Percentiles rank a stretch among this genome's conserved stretches.
Conservation (phyloP, 2,329 filamentous ascomycete genomes). For the Colletotrichum tofieldiae region DNA sequence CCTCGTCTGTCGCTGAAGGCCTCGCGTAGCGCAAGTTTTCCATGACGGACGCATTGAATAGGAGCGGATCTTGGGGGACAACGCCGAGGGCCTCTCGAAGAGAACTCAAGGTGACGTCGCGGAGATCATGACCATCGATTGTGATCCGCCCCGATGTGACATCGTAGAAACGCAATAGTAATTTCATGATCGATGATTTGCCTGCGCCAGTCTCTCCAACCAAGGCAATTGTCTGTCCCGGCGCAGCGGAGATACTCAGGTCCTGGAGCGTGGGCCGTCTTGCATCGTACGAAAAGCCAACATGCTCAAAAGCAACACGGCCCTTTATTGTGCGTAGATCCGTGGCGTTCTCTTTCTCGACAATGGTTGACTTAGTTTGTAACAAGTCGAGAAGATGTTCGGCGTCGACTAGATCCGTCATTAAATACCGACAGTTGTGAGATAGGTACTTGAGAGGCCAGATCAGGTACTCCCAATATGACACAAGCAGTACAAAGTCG, state of each 20-base stretch:
- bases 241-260: slow-evolving; percentile 63
- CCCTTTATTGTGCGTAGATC: slow-evolving; percentile 62
- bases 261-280: slow-evolving; percentile 66
- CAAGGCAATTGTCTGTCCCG: slow-evolving; percentile 71
- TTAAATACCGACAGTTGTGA: slow-evolving; percentile 38
- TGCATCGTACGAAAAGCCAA: slow-evolving; percentile 70
- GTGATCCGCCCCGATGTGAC: slow-evolving; percentile 60
- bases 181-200: slow-evolving; percentile 74
- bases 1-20: slow-evolving; percentile 6
- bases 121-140: slow-evolving; percentile 44
- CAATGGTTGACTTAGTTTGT: slow-evolving; percentile 70
- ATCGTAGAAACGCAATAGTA: slow-evolving; percentile 75
- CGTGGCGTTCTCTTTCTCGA: slow-evolving; percentile 62
- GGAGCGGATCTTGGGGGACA: slow-evolving; percentile 81
- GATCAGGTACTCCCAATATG: slow-evolving; percentile 71
- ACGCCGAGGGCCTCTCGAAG: slow-evolving; percentile 64
- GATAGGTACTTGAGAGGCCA: slow-evolving; percentile 56
- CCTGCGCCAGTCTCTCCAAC: slow-evolving; percentile 76
- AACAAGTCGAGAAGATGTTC: slow-evolving; percentile 73
- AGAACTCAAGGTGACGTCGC: slow-evolving; percentile 50
- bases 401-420: slow-evolving; percentile 72
- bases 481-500: slow-evolving; percentile 75
- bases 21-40: slow-evolving; percentile 73
- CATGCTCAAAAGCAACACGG: slow-evolving; percentile 67
- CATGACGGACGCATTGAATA: slow-evolving; percentile 77